These are phyloP conservation scores for Candida anglica DNA, from an alignment of 805 yeast species.

Conservation along the genomic window DNA sequence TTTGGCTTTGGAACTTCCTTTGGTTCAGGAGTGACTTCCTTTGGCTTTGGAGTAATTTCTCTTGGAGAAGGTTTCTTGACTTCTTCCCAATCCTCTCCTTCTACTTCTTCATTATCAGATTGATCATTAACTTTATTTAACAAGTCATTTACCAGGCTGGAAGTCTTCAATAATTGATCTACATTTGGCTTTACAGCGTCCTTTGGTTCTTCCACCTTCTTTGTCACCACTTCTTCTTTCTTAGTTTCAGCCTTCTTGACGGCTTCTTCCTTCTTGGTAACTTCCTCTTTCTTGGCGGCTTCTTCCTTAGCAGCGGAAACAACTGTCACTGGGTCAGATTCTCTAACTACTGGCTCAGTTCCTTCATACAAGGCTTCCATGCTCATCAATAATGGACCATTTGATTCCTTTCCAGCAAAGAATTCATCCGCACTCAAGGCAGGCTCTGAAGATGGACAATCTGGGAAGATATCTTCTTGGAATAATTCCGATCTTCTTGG, in stretches of 20 bases:
- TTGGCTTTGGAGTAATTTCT: slow-evolving; percentile 8
- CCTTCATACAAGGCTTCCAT: slow-evolving; percentile 84
- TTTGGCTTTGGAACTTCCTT: slow-evolving; percentile 11
- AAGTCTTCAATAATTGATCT: slow-evolving; percentile 35
- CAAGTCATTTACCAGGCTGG: slow-evolving; percentile 30
- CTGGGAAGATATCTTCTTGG: slow-evolving; percentile 91
- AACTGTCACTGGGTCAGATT: slow-evolving; percentile 31
- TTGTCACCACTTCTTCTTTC: slow-evolving; percentile 10
- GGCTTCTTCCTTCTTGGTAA: slow-evolving; percentile 8
- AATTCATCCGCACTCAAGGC: slow-evolving; percentile 80
- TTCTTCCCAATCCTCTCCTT: slow-evolving; percentile 41
- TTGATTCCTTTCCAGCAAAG: slow-evolving; percentile 71
- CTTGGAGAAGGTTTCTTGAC: slow-evolving; percentile 27
- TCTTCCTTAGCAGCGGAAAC: slow-evolving; percentile 22
- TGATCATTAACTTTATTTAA: slow-evolving; percentile 35
- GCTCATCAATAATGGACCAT: slow-evolving; percentile 75
- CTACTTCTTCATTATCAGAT: slow-evolving; percentile 36
- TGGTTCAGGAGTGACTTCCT: slow-evolving; percentile 4
- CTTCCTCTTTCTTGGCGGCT: slow-evolving; percentile 15
- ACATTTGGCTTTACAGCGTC: slow-evolving; percentile 18
- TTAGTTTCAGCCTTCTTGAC: slow-evolving; percentile 8
- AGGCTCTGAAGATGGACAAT: slow-evolving; percentile 75
- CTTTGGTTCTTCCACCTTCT: slow-evolving; percentile 6
- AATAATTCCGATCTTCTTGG: slow-evolving; percentile 93
- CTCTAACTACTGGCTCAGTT: slow-evolving; percentile 45